phyloP scores from a whole-genome alignment of 768 basidiomycete species.

The Leccinellum rugosiceps region DNA sequence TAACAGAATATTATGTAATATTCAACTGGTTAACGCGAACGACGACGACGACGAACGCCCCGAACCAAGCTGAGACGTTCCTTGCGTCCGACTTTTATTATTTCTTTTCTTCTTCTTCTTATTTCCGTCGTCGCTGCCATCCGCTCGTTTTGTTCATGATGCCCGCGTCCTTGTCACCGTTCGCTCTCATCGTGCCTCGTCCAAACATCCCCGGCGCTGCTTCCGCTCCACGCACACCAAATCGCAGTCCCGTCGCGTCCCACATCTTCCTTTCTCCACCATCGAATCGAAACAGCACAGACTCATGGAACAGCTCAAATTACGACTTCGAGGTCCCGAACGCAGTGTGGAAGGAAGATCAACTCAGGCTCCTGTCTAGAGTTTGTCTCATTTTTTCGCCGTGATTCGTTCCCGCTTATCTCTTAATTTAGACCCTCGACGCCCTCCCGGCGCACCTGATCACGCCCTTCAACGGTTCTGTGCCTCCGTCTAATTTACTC shows the following conservation, averaged over 20 bases:
- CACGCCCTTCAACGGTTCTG: conserved; percentile 81
- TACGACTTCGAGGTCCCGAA: conserved; percentile 58
- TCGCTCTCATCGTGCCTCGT: conserved; percentile 62
- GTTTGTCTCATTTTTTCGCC: conserved; percentile 37
- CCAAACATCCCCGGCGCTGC: conserved; percentile 42
- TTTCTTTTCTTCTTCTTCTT: conserved; percentile 1
- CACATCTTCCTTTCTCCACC: conserved; percentile 48
- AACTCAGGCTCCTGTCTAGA: conserved; percentile 61
- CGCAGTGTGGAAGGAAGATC: conserved; percentile 73
- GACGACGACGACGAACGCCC: conserved; percentile 21
- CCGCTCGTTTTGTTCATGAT: conserved; percentile 42
- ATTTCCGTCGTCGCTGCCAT: conserved; percentile 38
- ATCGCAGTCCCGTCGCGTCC: conserved; percentile 50
- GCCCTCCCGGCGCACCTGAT: conserved; percentile 79
- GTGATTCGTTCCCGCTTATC: conserved; percentile 2
- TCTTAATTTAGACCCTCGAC: conserved; percentile 58
- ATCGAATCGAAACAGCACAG: conserved; percentile 60
- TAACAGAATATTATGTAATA: conserved; percentile 23
- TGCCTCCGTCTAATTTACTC: conserved; percentile 82
- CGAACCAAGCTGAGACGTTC: conserved; percentile 18
- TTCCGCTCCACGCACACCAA: conserved; percentile 57
- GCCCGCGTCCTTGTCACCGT: conserved; percentile 47
- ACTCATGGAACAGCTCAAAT: conserved; percentile 85
- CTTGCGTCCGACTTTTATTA: conserved; percentile 24
- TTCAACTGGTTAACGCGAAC: conserved; percentile 13